Conservation (phyloP, 208 protist species). For the Crithidia sp. region DNA sequence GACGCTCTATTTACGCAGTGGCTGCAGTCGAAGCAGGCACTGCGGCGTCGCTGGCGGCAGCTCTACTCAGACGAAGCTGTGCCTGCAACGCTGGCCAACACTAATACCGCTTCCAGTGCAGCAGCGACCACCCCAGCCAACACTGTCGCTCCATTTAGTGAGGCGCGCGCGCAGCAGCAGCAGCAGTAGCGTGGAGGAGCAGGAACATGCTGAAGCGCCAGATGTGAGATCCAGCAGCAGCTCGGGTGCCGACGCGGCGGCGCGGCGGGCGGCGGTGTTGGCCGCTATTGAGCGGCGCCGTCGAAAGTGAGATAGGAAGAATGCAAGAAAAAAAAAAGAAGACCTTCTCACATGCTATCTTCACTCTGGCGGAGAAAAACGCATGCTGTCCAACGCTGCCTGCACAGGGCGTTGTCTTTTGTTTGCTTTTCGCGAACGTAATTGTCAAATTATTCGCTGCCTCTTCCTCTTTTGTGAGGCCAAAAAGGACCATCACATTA, state of each 20-base stretch:
- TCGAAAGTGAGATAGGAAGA: not conserved
- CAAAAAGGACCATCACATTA: not conserved
- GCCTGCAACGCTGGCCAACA: not conserved
- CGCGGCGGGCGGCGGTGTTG: constrained; percentile 8
- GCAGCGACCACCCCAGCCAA: too few species aligned
- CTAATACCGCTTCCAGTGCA: not conserved
- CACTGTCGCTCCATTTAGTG: not conserved
- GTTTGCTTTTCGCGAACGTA: too few species aligned
- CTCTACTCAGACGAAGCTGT: not conserved
- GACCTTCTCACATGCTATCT: too few species aligned
- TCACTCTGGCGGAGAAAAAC: too few species aligned
- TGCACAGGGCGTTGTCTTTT: too few species aligned
- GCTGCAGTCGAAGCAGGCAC: constrained; percentile 15
- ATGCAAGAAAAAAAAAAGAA: too few species aligned
- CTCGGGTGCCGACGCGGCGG: not conserved
- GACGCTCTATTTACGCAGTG: constrained; percentile 24
- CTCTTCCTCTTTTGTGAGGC: too few species aligned
- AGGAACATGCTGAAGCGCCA: not conserved
- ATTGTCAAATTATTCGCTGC: too few species aligned
- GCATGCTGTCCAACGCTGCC: too few species aligned
- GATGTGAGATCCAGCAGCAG: too few species aligned
- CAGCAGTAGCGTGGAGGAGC: not conserved
- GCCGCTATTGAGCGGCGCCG: constrained; percentile 8
- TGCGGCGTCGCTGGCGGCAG: constrained; percentile 4
- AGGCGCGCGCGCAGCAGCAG: not conserved